Conservation (phyloP, 352 stramenopile species). For the Peronospora destructor region DNA sequence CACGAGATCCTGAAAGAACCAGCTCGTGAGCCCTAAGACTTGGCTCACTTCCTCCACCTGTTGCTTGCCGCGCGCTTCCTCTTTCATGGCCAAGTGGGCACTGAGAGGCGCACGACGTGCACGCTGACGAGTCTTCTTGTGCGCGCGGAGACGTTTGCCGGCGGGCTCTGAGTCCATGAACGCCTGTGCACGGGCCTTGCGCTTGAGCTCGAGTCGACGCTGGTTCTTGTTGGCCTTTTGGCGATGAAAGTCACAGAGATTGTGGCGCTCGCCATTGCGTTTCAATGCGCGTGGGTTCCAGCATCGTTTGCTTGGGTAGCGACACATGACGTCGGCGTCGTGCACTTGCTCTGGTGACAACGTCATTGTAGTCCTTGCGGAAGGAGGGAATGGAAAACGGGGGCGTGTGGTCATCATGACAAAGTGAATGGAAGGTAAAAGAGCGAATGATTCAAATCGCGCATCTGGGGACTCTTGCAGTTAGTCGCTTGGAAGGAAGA, state of each 20-base stretch:
- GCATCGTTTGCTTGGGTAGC: constrained; percentile 54
- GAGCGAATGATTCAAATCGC: constrained; percentile 10
- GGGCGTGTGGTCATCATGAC: neutral
- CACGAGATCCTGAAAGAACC: constrained; percentile 28
- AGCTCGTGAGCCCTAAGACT: constrained; percentile 8
- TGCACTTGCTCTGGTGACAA: constrained; percentile 5
- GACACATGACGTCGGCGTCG: constrained; percentile 27
- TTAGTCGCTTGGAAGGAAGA: constrained; percentile 11
- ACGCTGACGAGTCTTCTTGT: constrained; percentile 20
- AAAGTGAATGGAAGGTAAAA: constrained; percentile 12
- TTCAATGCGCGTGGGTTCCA: constrained; percentile 36
- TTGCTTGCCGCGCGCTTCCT: constrained; percentile 24
- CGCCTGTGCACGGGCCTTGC: constrained; percentile 24
- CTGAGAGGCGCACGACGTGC: constrained; percentile 25
- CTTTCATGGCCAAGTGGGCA: constrained; percentile 37
- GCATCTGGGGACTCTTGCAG: neutral
- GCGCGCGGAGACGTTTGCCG: constrained; percentile 9
- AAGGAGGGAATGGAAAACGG: neutral
- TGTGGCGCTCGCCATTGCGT: constrained; percentile 41
- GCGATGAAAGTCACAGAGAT: constrained; percentile 53
- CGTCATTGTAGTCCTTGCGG: neutral
- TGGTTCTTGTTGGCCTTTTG: constrained; percentile 68
- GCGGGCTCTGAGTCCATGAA: constrained; percentile 4
- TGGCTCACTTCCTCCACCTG: constrained; percentile 10
- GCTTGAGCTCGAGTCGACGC: constrained; percentile 43